phyloP scores from a whole-genome alignment of 1,284 basidiomycete genomes.

The Trichosporon sp. region DNA sequence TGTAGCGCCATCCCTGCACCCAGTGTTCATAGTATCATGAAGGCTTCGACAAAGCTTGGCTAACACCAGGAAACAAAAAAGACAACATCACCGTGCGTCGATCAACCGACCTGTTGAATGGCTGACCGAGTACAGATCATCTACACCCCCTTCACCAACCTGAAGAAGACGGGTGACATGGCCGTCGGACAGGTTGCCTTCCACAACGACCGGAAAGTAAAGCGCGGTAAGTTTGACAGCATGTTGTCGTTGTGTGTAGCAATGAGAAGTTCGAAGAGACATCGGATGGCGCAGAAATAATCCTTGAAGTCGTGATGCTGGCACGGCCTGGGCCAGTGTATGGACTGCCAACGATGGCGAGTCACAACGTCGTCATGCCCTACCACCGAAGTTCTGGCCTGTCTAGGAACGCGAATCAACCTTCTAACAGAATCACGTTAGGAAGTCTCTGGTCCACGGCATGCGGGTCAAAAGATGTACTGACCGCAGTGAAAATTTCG shows the following conservation, averaged over 20 bases:
- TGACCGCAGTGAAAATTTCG: constrained; percentile 67
- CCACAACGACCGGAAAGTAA: constrained; percentile 83
- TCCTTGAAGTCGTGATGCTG: background rate
- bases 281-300: background rate
- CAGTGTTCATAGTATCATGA: too few species aligned
- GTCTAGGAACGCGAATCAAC: background rate
- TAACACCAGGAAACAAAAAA: constrained; percentile 82
- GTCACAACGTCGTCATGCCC: background rate
- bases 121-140: constrained; percentile 63
- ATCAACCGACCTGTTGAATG: too few species aligned
- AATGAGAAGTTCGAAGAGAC: background rate
- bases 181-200: constrained; percentile 94
- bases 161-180: constrained; percentile 98
- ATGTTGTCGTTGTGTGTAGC: background rate
- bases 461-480: too few species aligned
- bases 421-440: background rate
- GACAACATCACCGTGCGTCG: constrained; percentile 71
- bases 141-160: constrained; percentile 85
- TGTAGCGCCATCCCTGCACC: too few species aligned
- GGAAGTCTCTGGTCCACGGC: too few species aligned
- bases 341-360: background rate
- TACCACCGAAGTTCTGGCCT: background rate
- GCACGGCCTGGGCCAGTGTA: background rate
- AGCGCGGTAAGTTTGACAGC: constrained; percentile 64
- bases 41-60: background rate